Conservation (phyloP, 1,139 yeast genomes). For the Geotrichum reessii region DNA sequence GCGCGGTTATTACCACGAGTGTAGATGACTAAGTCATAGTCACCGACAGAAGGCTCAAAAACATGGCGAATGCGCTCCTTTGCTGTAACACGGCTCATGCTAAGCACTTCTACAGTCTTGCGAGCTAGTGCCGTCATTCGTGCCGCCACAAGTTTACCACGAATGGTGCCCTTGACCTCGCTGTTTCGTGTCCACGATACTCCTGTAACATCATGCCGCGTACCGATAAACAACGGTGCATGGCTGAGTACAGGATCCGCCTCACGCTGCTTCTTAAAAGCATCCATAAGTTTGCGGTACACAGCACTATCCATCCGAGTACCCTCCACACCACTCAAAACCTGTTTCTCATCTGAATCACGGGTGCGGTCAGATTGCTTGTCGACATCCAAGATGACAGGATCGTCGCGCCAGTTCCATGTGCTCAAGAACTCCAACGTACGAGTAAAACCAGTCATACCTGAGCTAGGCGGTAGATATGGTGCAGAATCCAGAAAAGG, state of each 20-base stretch:
- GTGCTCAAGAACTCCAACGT: conserved; percentile 61
- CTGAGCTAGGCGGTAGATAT: conserved; percentile 69
- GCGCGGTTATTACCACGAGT: conserved; percentile 26
- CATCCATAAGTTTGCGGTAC: conserved; percentile 55
- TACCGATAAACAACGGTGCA: conserved; percentile 75
- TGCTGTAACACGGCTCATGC: conserved; percentile 37
- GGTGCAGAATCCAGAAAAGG: conserved; percentile 88
- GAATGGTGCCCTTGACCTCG: conserved; percentile 52
- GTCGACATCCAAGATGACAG: conserved; percentile 70
- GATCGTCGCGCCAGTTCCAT: conserved; percentile 95
- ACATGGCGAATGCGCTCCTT: conserved; percentile 47
- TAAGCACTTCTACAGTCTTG: conserved; percentile 57
- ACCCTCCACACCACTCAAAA: conserved; percentile 36
- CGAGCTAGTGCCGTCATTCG: conserved; percentile 84
- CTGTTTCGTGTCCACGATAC: conserved; percentile 66
- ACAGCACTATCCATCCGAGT: conserved; percentile 60
- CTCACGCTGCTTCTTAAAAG: conserved; percentile 61
- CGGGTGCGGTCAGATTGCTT: conserved; percentile 42
- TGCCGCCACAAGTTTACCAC: conserved; percentile 53
- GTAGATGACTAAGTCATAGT: conserved; percentile 72
- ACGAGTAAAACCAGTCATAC: conserved; percentile 74
- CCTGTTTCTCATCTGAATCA: conserved; percentile 32
- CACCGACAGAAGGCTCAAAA: conserved; percentile 75
- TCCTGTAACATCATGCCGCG: conserved; percentile 79
- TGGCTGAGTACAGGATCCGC: conserved; percentile 76